phyloP scores from a whole-genome alignment of 768 basidiomycete genomes.

The Boletus subcaerulescens region DNA sequence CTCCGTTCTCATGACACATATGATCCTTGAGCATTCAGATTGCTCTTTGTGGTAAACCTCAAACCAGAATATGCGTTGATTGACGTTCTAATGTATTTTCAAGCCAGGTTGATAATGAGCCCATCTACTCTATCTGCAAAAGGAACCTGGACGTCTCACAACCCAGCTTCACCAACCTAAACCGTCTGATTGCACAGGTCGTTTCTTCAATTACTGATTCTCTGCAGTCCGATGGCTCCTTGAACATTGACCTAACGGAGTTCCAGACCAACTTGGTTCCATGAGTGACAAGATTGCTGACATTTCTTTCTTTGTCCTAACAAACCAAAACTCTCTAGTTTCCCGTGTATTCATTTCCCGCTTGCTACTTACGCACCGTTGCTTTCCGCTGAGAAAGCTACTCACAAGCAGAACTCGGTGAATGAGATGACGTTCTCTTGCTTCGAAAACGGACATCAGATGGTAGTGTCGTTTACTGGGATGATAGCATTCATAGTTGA shows the following conservation, averaged over 20 bases:
- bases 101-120: slow-evolving; percentile 93
- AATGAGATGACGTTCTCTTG: slow-evolving; percentile 98
- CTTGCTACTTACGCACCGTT: slow-evolving; percentile 95
- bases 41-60: slow-evolving; percentile 92
- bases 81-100: slow-evolving; percentile 7
- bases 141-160: slow-evolving; percentile 80
- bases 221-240: slow-evolving; percentile 92
- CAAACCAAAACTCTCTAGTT: slow-evolving; percentile 42
- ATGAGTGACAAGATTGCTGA: slow-evolving; percentile 45
- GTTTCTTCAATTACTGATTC: slow-evolving; percentile 98
- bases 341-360: slow-evolving; percentile 99
- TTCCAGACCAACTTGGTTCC: slow-evolving; percentile 99
- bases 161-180: slow-evolving; percentile 92
- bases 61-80: neutral
- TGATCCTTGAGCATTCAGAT: slow-evolving; percentile 99
- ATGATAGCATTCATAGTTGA: slow-evolving; percentile 1
- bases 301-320: neutral
- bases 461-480: slow-evolving; percentile 49
- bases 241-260: slow-evolving; percentile 97
- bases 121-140: slow-evolving; percentile 99
- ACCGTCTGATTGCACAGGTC: slow-evolving; percentile 96
- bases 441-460: slow-evolving; percentile 95
- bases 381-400: slow-evolving; percentile 91
- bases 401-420: slow-evolving; percentile 96
- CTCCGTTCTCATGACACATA: slow-evolving; percentile 96